Percentiles rank a stretch among this genome's conserved stretches.
Conservation (phyloP, 2,329 filamentous ascomycete species). For the Ophiostoma himal-ulmi region DNA sequence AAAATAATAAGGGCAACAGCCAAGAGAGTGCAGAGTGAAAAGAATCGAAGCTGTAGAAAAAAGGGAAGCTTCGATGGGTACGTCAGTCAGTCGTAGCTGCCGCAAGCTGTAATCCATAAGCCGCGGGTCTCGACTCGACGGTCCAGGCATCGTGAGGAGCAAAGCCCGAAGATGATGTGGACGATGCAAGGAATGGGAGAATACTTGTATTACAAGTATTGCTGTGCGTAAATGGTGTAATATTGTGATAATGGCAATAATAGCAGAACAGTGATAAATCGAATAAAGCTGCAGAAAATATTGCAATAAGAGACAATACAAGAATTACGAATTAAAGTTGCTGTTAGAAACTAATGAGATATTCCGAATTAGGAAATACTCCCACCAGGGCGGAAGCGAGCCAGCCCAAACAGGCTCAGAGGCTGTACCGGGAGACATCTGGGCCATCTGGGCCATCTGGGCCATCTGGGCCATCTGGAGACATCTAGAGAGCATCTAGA, state of each 20-base stretch:
- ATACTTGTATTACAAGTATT: not conserved
- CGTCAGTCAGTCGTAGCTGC: not conserved
- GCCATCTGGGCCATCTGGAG: too few relatives aligned
- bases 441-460: too few relatives aligned
- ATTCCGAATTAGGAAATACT: not conserved
- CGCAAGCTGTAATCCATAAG: not conserved
- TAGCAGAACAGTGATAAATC: not conserved
- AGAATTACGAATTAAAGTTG: not conserved
- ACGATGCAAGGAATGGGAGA: not conserved
- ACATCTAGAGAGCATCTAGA: too few relatives aligned
- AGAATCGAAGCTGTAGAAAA: not conserved
- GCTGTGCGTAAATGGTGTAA: too few relatives aligned
- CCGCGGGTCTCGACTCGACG: not conserved
- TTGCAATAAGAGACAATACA: not conserved
- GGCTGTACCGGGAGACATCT: not conserved
- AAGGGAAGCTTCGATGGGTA: not conserved
- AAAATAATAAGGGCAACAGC: not conserved
- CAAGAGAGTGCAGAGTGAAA: not conserved
- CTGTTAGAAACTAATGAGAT: not conserved
- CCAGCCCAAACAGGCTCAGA: not conserved
- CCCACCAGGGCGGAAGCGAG: slow-evolving; percentile 5
- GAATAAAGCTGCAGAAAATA: not conserved
- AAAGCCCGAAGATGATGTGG: not conserved
- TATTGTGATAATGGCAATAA: not conserved
- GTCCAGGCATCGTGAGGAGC: slow-evolving; percentile 8